phyloP scores from a whole-genome alignment of 2,329 filamentous ascomycete species.

The Neofusicoccum kwambonambiense region DNA sequence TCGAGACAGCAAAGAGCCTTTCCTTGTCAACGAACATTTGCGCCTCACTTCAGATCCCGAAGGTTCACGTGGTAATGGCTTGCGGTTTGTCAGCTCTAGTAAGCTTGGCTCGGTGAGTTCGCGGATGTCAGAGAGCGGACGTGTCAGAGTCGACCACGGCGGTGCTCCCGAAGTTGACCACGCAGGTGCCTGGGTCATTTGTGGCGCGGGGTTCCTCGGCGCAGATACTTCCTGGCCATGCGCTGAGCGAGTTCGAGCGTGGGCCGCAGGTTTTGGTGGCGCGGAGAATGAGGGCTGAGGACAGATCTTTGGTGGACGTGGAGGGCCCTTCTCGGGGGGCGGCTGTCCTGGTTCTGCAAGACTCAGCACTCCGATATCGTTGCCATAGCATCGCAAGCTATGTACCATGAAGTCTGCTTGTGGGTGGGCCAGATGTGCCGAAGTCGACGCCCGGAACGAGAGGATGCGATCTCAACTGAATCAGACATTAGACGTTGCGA shows the following conservation, averaged over 20 bases:
- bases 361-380: neutral
- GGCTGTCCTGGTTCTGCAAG: constrained; percentile 21
- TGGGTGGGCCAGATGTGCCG: constrained; percentile 12
- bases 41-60: constrained; percentile 24
- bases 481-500: neutral
- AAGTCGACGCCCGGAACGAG: constrained; percentile 24
- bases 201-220: neutral
- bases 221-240: neutral
- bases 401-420: constrained; percentile 14
- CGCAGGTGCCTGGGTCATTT: constrained; percentile 23
- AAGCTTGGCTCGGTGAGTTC: constrained; percentile 51
- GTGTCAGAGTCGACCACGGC: constrained; percentile 32
- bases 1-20: constrained; percentile 28
- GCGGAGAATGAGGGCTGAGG: constrained; percentile 3
- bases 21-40: constrained; percentile 33
- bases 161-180: constrained; percentile 25
- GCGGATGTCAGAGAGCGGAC: constrained; percentile 51
- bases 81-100: constrained; percentile 36
- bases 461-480: constrained; percentile 27
- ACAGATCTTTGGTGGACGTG: neutral
- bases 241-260: neutral
- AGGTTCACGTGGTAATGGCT: constrained; percentile 21
- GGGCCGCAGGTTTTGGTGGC: neutral
- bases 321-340: constrained; percentile 25
- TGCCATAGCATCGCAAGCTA: neutral